Conservation (phyloP, 2,329 filamentous ascomycete genomes). For the Pseudocercospora pini-densiflorae region DNA sequence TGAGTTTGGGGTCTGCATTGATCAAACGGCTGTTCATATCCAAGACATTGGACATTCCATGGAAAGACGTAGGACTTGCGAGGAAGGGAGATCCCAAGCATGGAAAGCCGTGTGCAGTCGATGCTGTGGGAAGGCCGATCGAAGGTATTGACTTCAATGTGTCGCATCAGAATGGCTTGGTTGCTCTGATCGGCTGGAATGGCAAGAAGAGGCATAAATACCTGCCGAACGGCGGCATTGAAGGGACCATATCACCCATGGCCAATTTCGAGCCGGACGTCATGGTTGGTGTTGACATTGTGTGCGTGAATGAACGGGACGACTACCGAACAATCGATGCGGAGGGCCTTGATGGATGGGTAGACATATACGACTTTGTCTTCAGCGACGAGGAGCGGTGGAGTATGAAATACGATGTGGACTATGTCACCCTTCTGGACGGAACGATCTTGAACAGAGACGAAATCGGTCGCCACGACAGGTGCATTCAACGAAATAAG, state of each 20-base stretch:
- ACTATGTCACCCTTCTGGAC: slow-evolving; percentile 51
- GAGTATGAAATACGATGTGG: slow-evolving; percentile 63
- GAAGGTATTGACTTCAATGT: slow-evolving; percentile 71
- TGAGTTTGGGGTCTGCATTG: slow-evolving; percentile 72
- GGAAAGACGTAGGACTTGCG: slow-evolving; percentile 62
- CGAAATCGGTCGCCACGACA: slow-evolving; percentile 50
- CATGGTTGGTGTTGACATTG: slow-evolving; percentile 74
- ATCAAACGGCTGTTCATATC: slow-evolving; percentile 74
- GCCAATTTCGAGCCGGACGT: slow-evolving; percentile 37
- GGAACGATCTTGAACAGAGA: slow-evolving; percentile 46
- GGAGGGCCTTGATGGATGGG: slow-evolving; percentile 68
- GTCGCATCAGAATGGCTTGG: slow-evolving; percentile 76
- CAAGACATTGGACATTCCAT: slow-evolving; percentile 62
- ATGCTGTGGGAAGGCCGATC: slow-evolving; percentile 44
- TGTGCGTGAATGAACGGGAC: slow-evolving; percentile 72
- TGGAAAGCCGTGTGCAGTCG: slow-evolving; percentile 57
- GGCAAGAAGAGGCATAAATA: slow-evolving; percentile 34
- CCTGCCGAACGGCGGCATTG: slow-evolving; percentile 33
- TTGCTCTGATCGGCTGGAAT: slow-evolving; percentile 65
- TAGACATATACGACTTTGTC: slow-evolving; percentile 74
- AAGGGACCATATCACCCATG: slow-evolving; percentile 33
- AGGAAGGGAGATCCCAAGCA: slow-evolving; percentile 58
- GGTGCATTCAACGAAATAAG: slow-evolving; percentile 46
- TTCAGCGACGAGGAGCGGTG: slow-evolving; percentile 66
- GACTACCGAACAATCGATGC: slow-evolving; percentile 63